Evolutionary conservation across 768 basidiomycete species (phyloP), one percentile per base, ranked within the genome.

Genomic region (Hydnum rufescens): DNA sequence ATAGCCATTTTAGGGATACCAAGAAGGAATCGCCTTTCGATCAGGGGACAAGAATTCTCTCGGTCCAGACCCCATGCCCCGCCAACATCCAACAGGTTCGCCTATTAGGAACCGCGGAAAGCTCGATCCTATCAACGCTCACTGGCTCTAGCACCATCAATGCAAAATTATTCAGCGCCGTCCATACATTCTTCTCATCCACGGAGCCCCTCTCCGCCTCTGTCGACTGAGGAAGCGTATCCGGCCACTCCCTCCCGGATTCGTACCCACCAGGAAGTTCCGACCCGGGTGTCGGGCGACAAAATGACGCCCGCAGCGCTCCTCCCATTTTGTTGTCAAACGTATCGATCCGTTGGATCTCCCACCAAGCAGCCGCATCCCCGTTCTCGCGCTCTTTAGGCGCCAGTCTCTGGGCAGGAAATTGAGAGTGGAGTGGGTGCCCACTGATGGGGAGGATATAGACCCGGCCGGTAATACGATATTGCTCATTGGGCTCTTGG

Each of bases 221-320:
- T 18, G 59, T 61, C 3, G 71, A 68, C 58, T 71, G 72, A 22
- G 74, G 73, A 26, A 85, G 58, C 51, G 56, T 65, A 56, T 59
- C 60, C 5, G 80, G 82, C 80, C 83, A 83, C 57, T 65, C 67
- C 56, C 73, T 71, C 42, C 52, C 57, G 54, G 73, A 71, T 46
- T 76, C 77, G 1, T 77, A 77, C 39, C 72, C 70, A 25, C 71
- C 71, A 8, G 61, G 51, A 39, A 85, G 60, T 8, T 60, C 64
- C 3, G 67, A 70, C 0, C 85, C 88, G 0, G 84, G 82, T 0
- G 68, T 60, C 2, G 83, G 82, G 2, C 78, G 68, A 56, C 73
- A 76, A 77, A 82, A 90, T 39, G 68, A 69, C 23, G 85, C 85
- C 57, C 74, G 76, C 75, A 86, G 74, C 46, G 69, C 64, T 2